phyloP scores from a whole-genome alignment of 208 protist genomes.

The Trichomonas gallinae region DNA sequence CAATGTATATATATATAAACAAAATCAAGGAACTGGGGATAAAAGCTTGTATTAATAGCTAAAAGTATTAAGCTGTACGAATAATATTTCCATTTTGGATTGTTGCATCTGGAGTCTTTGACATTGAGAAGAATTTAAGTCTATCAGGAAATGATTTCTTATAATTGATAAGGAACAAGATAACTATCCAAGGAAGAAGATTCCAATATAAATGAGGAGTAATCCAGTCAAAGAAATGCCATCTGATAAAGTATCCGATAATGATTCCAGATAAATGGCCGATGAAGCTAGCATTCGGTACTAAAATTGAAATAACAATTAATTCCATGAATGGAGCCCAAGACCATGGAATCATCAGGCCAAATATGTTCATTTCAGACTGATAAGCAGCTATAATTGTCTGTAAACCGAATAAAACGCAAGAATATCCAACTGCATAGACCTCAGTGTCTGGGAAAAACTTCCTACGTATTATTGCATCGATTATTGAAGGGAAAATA shows the following conservation, averaged over 20 bases:
- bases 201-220: background rate
- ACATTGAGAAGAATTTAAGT: background rate
- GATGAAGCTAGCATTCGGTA: background rate
- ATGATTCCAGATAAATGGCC: background rate
- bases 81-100: background rate
- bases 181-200: background rate
- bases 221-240: constrained; percentile 5
- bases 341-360: background rate
- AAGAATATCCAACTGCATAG: background rate
- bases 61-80: background rate
- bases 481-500: background rate
- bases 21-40: background rate
- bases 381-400: background rate
- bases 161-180: background rate
- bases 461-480: background rate
- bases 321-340: background rate
- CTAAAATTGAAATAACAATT: background rate
- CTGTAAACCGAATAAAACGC: background rate
- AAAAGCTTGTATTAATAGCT: background rate
- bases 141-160: background rate
- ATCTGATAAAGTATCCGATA: background rate
- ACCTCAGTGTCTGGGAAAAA: background rate
- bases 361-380: background rate
- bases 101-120: background rate
- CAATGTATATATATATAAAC: too few species aligned